Percentiles rank a stretch among this genome's conserved stretches.
Conservation (phyloP, 768 basidiomycete species). For the Lactifluus echinatus region DNA sequence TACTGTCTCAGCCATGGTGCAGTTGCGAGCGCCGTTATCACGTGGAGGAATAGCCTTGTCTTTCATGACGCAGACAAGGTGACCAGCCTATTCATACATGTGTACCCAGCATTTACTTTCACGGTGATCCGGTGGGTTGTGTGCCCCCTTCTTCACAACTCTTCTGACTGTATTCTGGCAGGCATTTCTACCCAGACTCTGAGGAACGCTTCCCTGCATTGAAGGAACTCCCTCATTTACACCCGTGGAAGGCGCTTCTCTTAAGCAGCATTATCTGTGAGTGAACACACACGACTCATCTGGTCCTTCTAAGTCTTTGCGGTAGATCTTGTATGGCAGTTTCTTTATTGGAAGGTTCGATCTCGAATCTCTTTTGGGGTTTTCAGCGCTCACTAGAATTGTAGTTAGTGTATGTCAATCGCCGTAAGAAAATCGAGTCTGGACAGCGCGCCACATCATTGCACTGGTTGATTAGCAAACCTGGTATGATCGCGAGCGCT, state of each 20-base stretch:
- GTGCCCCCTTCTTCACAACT: not conserved
- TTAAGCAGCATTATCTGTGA: constrained; percentile 78
- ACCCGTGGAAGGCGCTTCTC: constrained; percentile 63
- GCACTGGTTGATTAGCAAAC: constrained; percentile 80
- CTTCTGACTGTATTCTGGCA: constrained; percentile 24
- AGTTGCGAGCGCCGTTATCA: constrained; percentile 89
- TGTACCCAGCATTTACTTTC: constrained; percentile 86
- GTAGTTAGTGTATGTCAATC: constrained; percentile 80
- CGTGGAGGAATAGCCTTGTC: constrained; percentile 97
- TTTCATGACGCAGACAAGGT: constrained; percentile 98
- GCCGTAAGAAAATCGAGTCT: constrained; percentile 82
- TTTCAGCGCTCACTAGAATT: not conserved
- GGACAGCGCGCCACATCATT: constrained; percentile 89
- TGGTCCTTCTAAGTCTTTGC: constrained; percentile 11
- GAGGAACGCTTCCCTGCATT: constrained; percentile 83
- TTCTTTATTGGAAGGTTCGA: constrained; percentile 82
- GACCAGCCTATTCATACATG: constrained; percentile 90
- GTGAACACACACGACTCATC: constrained; percentile 26
- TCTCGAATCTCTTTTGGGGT: not conserved
- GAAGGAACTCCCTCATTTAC: constrained; percentile 53
- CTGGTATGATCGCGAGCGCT: constrained; percentile 67
- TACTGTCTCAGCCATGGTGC: constrained; percentile 90
- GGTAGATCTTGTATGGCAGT: constrained; percentile 86
- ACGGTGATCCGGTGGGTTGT: constrained; percentile 72
- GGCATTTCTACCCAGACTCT: constrained; percentile 83